Evolutionary conservation across 2,329 filamentous ascomycete genomes (phyloP), one percentile per base, ranked within the genome.

Genomic region (Neocucurbitaria cava): DNA sequence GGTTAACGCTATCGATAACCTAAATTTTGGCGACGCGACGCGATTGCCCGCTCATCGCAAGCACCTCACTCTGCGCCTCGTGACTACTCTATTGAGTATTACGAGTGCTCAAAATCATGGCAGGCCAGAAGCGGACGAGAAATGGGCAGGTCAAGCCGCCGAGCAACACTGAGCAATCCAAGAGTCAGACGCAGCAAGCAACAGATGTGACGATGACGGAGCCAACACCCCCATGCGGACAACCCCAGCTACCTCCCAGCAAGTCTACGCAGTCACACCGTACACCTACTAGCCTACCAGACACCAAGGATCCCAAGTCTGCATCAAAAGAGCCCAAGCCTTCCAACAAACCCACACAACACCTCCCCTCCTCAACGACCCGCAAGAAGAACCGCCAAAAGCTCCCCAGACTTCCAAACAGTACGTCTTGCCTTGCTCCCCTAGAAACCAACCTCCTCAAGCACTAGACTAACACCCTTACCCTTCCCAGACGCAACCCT

Each of bases 401-500:
- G 41, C 57, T 59, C 18, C 56, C 56, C 8, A 57, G 52, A 48
- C 62, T 71, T 17, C 69, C 71, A 41, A 28, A 49, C 17, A 61
- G 70, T 72, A 61, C 51, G 59, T 40, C 36, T 11, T 17, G n/a
- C 21, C 23, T 20, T 39, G 20, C 23, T 41, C 18, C 28, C 43
- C n/a, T 24, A n/a, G n/a, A n/a, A n/a, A 8, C 26, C 8, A 21
- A 36, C 15, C 31, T 35, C 50, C 42, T 10, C 21, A 38, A 17
- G 39, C 9, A 35, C 21, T 30, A 35, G 10, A 30, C 46, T 58
- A 57, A 52, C 54, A 43, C 17, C 30, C 36, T 4, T 36, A 11
- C 17, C 30, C 36, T 4, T 36, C 10, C 17, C 54, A 82, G 81
- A 82, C 59, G 77, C 79, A 13, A 77, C 73, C 53, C 72, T 87